A percentile compares a stretch with the other conserved stretches of the same genome.
These are phyloP conservation scores for Xylaria palmicola DNA, from an alignment of 495 filamentous ascomycete species.

Conservation along the genomic window DNA sequence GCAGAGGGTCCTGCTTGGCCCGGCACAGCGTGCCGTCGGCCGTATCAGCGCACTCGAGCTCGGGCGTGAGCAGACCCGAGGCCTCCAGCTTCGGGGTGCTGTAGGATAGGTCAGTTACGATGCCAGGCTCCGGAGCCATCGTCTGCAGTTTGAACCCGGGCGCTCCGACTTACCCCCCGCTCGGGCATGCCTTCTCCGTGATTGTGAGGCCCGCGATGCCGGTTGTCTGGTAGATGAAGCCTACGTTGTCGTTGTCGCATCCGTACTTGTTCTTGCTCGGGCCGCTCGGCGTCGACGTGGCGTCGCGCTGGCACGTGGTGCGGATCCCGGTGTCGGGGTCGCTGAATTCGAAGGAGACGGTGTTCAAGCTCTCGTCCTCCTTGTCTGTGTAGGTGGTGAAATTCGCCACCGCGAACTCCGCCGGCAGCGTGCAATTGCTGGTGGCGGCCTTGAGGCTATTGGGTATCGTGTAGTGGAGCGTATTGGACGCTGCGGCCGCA, in stretches of 20 bases:
- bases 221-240: conserved; percentile 28
- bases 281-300: conserved; percentile 22
- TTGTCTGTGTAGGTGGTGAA: conserved; percentile 23
- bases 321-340: conserved; percentile 26
- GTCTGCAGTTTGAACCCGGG: too few species aligned
- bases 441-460: conserved; percentile 8
- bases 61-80: conserved; percentile 6
- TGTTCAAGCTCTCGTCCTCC: conserved; percentile 11
- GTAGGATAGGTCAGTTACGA: background rate
- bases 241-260: conserved; percentile 21
- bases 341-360: conserved; percentile 20
- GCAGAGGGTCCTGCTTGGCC: background rate
- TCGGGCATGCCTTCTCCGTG: conserved; percentile 25
- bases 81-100: background rate
- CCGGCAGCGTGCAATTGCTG: conserved; percentile 22
- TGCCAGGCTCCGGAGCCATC: background rate
- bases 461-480: conserved; percentile 13
- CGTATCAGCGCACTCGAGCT: conserved; percentile 8
- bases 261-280: conserved; percentile 23
- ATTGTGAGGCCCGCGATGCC: conserved; percentile 24
- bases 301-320: conserved; percentile 24
- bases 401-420: conserved; percentile 24
- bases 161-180: conserved; percentile 18
- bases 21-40: background rate
- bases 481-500: background rate